Conservation (phyloP, 1,284 basidiomycete genomes). For the Cutaneotrichosporon cavernicola region DNA sequence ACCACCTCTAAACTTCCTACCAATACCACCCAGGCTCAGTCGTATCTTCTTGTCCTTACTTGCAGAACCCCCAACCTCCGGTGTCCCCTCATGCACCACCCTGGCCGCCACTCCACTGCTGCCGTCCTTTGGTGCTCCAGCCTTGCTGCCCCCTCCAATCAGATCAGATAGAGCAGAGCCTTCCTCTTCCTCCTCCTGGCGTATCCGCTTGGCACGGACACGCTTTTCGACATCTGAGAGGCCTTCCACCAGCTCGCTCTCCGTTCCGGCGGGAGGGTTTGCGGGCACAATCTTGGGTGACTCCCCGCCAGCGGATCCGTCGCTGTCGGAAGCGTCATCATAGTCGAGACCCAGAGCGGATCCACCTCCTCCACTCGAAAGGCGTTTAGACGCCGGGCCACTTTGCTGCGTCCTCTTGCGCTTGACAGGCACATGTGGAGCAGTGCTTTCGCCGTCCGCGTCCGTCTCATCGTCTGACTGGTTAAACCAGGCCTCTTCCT, state of each 20-base stretch:
- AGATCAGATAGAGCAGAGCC: constrained; percentile 31
- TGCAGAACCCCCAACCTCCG: constrained; percentile 3
- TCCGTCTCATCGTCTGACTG: constrained; percentile 60
- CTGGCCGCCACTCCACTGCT: constrained; percentile 2
- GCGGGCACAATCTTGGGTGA: constrained; percentile 23
- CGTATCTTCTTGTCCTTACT: constrained; percentile 41
- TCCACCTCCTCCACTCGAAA: constrained; percentile 17
- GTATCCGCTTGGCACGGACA: constrained; percentile 68
- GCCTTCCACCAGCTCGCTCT: constrained; percentile 37
- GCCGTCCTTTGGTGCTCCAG: constrained; percentile 21
- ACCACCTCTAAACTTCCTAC: constrained; percentile 29
- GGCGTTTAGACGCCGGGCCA: constrained; percentile 21
- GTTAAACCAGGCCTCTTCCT: constrained; percentile 87
- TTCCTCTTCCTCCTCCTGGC: constrained; percentile 69
- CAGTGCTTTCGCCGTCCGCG: background rate
- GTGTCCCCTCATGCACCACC: constrained; percentile 6
- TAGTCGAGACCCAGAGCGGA: constrained; percentile 47
- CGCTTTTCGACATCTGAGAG: constrained; percentile 54
- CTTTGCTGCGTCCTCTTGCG: constrained; percentile 33
- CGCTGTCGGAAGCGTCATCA: constrained; percentile 52
- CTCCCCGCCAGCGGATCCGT: constrained; percentile 37
- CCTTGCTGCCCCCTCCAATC: constrained; percentile 9
- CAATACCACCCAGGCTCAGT: constrained; percentile 32
- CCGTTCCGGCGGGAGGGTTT: constrained; percentile 16
- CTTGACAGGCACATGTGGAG: constrained; percentile 24